Base-by-base conservation (phyloP, 2,329 filamentous ascomycete species). In the Mycogone perniciosa region DNA sequence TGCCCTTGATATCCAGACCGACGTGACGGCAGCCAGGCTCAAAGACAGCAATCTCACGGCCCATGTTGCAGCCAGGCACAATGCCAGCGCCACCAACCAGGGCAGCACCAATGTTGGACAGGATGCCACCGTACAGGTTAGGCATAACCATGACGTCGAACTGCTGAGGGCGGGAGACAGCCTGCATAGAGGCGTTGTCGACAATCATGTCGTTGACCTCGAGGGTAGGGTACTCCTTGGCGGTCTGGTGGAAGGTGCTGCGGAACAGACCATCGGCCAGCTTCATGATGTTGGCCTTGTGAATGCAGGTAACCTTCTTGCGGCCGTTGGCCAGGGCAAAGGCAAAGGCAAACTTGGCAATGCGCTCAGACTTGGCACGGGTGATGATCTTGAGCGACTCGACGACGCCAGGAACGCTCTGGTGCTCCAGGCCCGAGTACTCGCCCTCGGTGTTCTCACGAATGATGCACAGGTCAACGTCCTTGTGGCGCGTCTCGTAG, bases 251-350 rank as follows among this genome's bases (percentile, higher is more conserved):
- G 81, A 97, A 95, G 62, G 93, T 97, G 77, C 85, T 92, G 71
- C 93, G 88, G 89, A 99, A 99, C 52, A 99, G 88, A 74, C 93
- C 93, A 64, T 99, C 93, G 71, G 91, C 92, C 54, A 99, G 82
- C 83, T 99, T 99, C 93, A 99, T 99, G 79, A 99, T 99, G 82
- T 99, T 99, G 76, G 93, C 93, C 83, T 99, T 99, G 86, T 99
- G 93, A 70, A 99, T 97, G 79, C 92, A 96, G 61, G 93, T 97
- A 52, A 99, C 89, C 87, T 97, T 97, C 81, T 95, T 92, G 70
- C 93, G 85, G 82, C 95, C 92, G 82, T 99, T 99, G 74, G 93
- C 93, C 53, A 97, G 86, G 53, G 93, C 93, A 67, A 99, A 99
- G 69, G 88, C 86, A 72, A 97, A 97, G 60, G 93, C 93, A 69